Conservation (phyloP, 2,329 filamentous ascomycete genomes). For the Neonectria punicea region DNA sequence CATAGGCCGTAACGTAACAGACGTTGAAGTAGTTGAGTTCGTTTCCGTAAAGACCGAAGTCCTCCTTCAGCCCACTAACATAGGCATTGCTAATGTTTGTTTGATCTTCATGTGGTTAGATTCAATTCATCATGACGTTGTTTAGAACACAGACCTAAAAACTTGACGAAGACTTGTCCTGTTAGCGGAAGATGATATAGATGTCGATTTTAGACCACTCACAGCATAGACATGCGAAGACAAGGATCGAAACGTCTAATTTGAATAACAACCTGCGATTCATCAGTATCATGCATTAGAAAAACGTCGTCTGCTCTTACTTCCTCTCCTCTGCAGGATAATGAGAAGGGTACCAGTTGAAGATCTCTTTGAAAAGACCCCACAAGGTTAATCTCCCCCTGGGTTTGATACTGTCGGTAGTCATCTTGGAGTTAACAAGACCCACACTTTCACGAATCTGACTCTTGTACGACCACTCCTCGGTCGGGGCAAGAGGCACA, state of each 20-base stretch:
- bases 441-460: neutral
- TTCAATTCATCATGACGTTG: neutral
- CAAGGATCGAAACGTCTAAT: slow-evolving; percentile 38
- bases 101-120: slow-evolving; percentile 26
- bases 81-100: slow-evolving; percentile 50
- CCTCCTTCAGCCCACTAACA: slow-evolving; percentile 50
- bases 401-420: neutral
- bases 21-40: slow-evolving; percentile 41
- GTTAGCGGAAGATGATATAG: neutral
- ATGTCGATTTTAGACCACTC: slow-evolving; percentile 1
- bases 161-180: slow-evolving; percentile 4
- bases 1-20: slow-evolving; percentile 35
- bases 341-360: slow-evolving; percentile 33
- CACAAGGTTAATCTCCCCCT: neutral
- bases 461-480: neutral
- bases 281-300: neutral
- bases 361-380: slow-evolving; percentile 6
- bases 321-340: slow-evolving; percentile 40
- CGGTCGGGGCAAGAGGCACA: neutral
- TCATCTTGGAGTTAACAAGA: neutral
- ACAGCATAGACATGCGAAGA: slow-evolving; percentile 39
- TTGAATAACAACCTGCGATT: slow-evolving; percentile 33
- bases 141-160: neutral
- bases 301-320: neutral
- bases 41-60: slow-evolving; percentile 46